Evolutionary conservation across 2,329 filamentous ascomycete genomes (phyloP).

Genomic region (Knufia petricola): DNA sequence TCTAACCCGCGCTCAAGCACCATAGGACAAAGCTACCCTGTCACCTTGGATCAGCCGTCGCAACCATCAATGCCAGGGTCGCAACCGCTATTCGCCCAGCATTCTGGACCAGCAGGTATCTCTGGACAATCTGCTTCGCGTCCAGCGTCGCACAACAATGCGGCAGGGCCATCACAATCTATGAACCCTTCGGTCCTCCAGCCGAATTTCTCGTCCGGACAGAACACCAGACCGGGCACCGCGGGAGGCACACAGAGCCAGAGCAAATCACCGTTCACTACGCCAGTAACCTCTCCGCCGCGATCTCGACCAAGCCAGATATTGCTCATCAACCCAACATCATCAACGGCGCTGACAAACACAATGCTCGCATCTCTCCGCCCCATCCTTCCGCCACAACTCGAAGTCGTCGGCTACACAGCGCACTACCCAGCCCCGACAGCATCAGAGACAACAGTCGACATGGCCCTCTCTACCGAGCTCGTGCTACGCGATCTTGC

Average conservation of each 20-base stretch:
- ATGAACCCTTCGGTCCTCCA: slow-evolving; percentile 10
- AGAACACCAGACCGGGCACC: slow-evolving; percentile 15
- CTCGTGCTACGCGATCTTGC: slow-evolving; percentile 39
- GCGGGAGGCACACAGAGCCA: not conserved
- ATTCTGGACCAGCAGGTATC: slow-evolving; percentile 11
- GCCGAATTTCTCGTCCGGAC: slow-evolving; percentile 5
- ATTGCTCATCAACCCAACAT: slow-evolving; percentile 42
- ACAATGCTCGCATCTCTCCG: slow-evolving; percentile 37
- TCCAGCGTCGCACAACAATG: slow-evolving; percentile 14
- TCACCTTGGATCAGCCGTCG: slow-evolving; percentile 5
- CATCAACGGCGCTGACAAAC: slow-evolving; percentile 39
- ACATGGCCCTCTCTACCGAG: slow-evolving; percentile 43
- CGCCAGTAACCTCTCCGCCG: slow-evolving; percentile 19
- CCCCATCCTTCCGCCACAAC: slow-evolving; percentile 37
- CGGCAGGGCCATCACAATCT: slow-evolving; percentile 1
- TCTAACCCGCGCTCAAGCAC: slow-evolving; percentile 20
- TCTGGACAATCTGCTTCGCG: slow-evolving; percentile 11
- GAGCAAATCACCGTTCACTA: slow-evolving; percentile 20
- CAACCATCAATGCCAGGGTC: slow-evolving; percentile 4
- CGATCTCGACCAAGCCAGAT: slow-evolving; percentile 25
- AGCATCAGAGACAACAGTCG: slow-evolving; percentile 43
- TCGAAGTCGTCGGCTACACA: slow-evolving; percentile 43
- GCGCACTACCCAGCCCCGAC: slow-evolving; percentile 40
- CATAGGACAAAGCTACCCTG: slow-evolving; percentile 17
- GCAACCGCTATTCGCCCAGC: slow-evolving; percentile 20